Conservation (phyloP, 75 land plant genomes). For the Cunninghamia lanceolata region DNA sequence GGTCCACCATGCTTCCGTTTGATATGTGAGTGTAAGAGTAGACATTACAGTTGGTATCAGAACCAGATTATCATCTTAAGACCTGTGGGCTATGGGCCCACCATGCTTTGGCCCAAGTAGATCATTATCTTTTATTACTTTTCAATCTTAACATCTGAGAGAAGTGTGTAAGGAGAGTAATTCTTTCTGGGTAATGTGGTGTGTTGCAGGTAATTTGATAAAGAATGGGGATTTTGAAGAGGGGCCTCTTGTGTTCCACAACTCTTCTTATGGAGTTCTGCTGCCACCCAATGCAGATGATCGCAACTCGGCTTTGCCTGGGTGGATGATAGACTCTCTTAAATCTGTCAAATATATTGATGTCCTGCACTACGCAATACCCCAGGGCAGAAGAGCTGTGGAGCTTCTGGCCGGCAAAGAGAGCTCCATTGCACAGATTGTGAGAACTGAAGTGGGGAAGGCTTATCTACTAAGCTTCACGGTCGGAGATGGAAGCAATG, state of each 20-base stretch:
- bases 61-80: too few species aligned
- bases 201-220: conserved; percentile 31
- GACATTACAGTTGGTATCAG: too few species aligned
- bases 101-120: too few species aligned
- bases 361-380: conserved; percentile 25
- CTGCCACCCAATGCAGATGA: conserved; percentile 29
- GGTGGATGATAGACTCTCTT: conserved; percentile 36
- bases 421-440: conserved; percentile 27
- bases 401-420: conserved; percentile 26
- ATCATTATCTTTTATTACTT: too few species aligned
- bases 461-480: conserved; percentile 26
- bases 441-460: conserved; percentile 17
- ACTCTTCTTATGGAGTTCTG: conserved; percentile 32
- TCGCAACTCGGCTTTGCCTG: conserved; percentile 24
- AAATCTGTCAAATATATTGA: conserved; percentile 37
- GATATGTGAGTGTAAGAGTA: too few species aligned
- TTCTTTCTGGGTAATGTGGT: neutral
- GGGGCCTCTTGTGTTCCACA: conserved; percentile 30
- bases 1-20: too few species aligned
- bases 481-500: conserved; percentile 27
- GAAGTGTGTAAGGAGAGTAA: too few species aligned
- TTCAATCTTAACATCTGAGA: too few species aligned
- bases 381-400: conserved; percentile 22
- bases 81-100: too few species aligned
- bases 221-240: conserved; percentile 45